Evolutionary conservation across 1,139 yeast genomes (phyloP).

Genomic region (Meyerozyma smithsonii): DNA sequence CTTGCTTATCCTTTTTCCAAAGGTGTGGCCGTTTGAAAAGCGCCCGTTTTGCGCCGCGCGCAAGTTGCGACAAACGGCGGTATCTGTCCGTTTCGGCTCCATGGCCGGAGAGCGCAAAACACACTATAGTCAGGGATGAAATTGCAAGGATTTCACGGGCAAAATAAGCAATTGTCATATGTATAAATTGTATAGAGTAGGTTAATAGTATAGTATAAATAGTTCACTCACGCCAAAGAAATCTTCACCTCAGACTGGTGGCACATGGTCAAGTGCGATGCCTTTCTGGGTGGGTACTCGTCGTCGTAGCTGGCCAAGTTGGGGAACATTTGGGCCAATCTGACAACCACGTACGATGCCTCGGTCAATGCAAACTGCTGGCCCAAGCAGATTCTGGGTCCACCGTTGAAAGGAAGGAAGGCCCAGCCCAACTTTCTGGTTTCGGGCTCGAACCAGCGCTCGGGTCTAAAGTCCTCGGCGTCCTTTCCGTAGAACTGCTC

Average conservation of each 20-base stretch:
- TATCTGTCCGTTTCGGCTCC: no score
- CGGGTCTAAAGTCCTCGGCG: slow-evolving; percentile 44
- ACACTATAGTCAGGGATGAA: no score
- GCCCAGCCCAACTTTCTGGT: slow-evolving; percentile 44
- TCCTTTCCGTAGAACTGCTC: slow-evolving; percentile 45
- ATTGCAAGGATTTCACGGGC: no score
- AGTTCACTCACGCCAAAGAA: background rate
- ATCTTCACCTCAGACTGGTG: slow-evolving; percentile 8
- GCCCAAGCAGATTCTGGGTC: slow-evolving; percentile 57
- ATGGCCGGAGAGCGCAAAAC: no score
- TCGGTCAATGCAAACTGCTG: slow-evolving; percentile 59
- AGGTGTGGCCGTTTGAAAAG: no score
- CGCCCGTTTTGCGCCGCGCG: no score
- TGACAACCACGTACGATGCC: slow-evolving; percentile 41
- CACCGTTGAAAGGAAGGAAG: slow-evolving; percentile 54
- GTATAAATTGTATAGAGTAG: no score
- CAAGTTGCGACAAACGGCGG: no score
- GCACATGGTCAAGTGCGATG: slow-evolving; percentile 31
- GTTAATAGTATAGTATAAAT: no score
- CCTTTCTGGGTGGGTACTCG: slow-evolving; percentile 31
- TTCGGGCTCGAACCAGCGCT: slow-evolving; percentile 42
- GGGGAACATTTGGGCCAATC: slow-evolving; percentile 27
- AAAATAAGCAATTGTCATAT: no score
- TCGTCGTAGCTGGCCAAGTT: slow-evolving; percentile 10
- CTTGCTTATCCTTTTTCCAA: no score